phyloP scores from a whole-genome alignment of 345 rosid species.

The Eucalyptus melliodora region DNA sequence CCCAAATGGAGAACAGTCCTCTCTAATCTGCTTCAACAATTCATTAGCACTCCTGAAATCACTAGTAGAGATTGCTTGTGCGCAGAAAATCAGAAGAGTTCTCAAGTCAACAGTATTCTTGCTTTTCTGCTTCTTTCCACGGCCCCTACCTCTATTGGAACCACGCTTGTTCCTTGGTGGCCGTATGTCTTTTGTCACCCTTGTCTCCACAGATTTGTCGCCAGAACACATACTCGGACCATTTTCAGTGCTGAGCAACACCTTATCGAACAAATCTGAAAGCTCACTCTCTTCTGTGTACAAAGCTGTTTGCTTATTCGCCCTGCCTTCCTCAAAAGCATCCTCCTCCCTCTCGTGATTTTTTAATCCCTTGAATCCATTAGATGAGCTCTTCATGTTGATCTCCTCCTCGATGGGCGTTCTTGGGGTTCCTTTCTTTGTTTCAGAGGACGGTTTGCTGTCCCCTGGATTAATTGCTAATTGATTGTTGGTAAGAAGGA shows the following conservation, averaged over 20 bases:
- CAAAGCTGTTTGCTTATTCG: conserved; percentile 47
- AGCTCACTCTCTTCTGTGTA: conserved; percentile 42
- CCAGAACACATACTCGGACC: not conserved
- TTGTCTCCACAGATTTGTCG: not conserved
- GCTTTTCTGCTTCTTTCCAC: conserved; percentile 11
- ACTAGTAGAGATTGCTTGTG: conserved; percentile 61
- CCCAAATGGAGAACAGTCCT: conserved; percentile 23
- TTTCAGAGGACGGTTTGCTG: not conserved
- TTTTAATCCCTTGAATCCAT: conserved; percentile 28
- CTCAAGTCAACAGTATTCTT: conserved; percentile 55
- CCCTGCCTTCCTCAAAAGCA: conserved; percentile 41
- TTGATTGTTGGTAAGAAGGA: conserved; percentile 9
- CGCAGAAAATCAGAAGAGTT: conserved; percentile 52
- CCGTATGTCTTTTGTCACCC: not conserved
- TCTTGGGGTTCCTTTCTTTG: not conserved
- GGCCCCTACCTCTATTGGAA: not conserved
- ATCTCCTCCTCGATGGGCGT: not conserved
- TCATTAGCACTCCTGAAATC: conserved; percentile 62
- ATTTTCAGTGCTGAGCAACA: conserved; percentile 21
- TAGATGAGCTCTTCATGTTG: not conserved
- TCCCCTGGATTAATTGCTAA: conserved; percentile 4
- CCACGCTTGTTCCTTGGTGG: conserved; percentile 1
- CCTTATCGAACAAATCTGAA: conserved; percentile 64
- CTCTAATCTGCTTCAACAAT: conserved; percentile 58
- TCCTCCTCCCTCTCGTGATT: conserved; percentile 32